Conservation (phyloP, 2,329 filamentous ascomycete genomes). For the Penicillium sp. region DNA sequence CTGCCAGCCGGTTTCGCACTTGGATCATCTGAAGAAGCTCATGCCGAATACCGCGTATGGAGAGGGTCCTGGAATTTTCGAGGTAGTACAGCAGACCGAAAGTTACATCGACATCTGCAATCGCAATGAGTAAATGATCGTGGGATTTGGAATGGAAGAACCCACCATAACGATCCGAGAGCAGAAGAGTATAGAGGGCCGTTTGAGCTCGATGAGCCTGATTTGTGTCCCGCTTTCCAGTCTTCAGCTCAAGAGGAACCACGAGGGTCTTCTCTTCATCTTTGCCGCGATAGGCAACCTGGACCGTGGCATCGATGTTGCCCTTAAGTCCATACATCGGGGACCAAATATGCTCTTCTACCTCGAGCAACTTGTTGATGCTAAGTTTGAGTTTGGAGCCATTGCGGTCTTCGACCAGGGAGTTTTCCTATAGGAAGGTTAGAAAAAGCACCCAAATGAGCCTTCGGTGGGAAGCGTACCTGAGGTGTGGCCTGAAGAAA, state of each 20-base stretch:
- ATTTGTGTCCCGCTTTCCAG: slow-evolving; percentile 73
- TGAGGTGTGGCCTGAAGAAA: slow-evolving; percentile 71
- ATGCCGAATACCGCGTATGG: slow-evolving; percentile 77
- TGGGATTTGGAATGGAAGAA: slow-evolving; percentile 1
- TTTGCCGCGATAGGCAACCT: slow-evolving; percentile 73
- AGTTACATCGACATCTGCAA: slow-evolving; percentile 72
- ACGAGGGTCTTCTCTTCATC: slow-evolving; percentile 65
- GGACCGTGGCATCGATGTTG: slow-evolving; percentile 94
- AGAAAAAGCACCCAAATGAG: slow-evolving; percentile 27
- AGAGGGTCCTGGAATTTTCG: slow-evolving; percentile 79
- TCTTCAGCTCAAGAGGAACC: slow-evolving; percentile 93
- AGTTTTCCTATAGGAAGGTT: slow-evolving; percentile 51
- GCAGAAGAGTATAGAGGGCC: slow-evolving; percentile 82
- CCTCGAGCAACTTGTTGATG: slow-evolving; percentile 88
- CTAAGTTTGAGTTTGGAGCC: slow-evolving; percentile 73
- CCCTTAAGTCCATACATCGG: slow-evolving; percentile 96
- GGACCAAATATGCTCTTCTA: slow-evolving; percentile 98
- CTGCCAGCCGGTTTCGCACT: slow-evolving; percentile 84
- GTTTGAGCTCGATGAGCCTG: slow-evolving; percentile 87
- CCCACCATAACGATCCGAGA: slow-evolving; percentile 81
- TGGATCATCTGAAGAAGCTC: slow-evolving; percentile 96
- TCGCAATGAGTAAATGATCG: slow-evolving; percentile 11
- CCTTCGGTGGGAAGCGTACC: slow-evolving; percentile 42
- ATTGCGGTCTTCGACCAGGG: slow-evolving; percentile 72
- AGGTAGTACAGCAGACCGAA: slow-evolving; percentile 94